These are phyloP conservation scores for Coniella lustricola DNA, from an alignment of 2,329 filamentous ascomycete genomes.

Conservation along the genomic window DNA sequence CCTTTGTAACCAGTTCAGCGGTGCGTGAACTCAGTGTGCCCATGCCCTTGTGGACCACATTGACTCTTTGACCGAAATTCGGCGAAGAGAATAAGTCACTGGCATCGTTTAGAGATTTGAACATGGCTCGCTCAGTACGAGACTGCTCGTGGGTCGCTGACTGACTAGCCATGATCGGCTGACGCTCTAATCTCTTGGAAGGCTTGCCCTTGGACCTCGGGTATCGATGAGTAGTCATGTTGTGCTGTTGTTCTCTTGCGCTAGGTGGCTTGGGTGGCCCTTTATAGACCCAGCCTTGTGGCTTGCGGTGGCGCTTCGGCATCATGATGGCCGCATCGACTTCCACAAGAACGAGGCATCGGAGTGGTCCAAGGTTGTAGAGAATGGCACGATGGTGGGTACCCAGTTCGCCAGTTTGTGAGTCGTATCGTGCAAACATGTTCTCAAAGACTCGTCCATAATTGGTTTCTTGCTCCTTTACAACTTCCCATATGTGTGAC, in stretches of 20 bases:
- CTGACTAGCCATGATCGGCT: no score
- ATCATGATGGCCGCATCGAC: constrained; percentile 1
- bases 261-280: no score
- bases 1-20: constrained; percentile 5
- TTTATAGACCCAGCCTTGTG: no score
- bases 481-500: background rate
- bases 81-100: no score
- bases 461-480: background rate
- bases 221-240: no score
- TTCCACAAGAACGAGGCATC: constrained; percentile 8
- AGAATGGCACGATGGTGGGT: constrained; percentile 11
- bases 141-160: no score
- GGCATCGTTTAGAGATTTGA: no score
- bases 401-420: background rate
- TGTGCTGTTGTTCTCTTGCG: no score
- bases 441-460: constrained; percentile 5
- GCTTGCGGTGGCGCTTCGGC: background rate
- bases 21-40: constrained; percentile 9
- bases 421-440: background rate
- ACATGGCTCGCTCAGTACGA: no score
- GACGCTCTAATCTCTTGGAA: no score
- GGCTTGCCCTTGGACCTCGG: no score
- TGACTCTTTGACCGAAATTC: no score
- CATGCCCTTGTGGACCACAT: constrained; percentile 3
- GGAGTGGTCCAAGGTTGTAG: constrained; percentile 10